Conservation (phyloP, 345 rosid genomes). For the Linum usitatissimum region DNA sequence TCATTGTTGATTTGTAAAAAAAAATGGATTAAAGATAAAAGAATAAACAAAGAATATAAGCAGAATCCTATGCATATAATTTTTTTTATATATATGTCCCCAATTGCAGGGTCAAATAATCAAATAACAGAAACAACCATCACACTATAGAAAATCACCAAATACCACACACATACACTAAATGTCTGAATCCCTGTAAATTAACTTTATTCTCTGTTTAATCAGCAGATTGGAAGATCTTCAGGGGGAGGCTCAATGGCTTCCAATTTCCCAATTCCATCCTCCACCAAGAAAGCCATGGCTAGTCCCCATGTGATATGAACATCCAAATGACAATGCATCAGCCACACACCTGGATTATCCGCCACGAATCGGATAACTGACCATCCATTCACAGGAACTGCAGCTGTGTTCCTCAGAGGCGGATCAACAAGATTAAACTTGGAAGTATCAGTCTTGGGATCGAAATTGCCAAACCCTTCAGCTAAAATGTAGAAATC, state of each 20-base stretch:
- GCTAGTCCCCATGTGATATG: constrained; percentile 25
- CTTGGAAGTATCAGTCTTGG: constrained; percentile 4
- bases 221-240: constrained; percentile 22
- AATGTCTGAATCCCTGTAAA: too few species aligned
- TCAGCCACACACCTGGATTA: constrained; percentile 18
- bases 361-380: constrained; percentile 4
- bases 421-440: constrained; percentile 4
- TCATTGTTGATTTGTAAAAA: too few species aligned
- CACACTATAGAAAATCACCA: too few species aligned
- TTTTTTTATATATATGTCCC: too few species aligned
- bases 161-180: too few species aligned
- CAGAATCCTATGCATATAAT: too few species aligned
- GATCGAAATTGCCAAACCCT: constrained; percentile 2
- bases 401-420: not conserved
- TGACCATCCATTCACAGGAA: not conserved
- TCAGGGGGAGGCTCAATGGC: constrained; percentile 21
- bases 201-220: too few species aligned
- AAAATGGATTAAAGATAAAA: too few species aligned
- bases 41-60: too few species aligned
- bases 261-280: constrained; percentile 18
- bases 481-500: constrained; percentile 2
- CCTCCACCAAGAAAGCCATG: constrained; percentile 23
- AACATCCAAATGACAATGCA: constrained; percentile 29
- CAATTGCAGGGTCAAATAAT: too few species aligned
- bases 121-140: too few species aligned